These are phyloP conservation scores for Candida alai DNA, from an alignment of 805 yeast genomes.

Conservation along the genomic window DNA sequence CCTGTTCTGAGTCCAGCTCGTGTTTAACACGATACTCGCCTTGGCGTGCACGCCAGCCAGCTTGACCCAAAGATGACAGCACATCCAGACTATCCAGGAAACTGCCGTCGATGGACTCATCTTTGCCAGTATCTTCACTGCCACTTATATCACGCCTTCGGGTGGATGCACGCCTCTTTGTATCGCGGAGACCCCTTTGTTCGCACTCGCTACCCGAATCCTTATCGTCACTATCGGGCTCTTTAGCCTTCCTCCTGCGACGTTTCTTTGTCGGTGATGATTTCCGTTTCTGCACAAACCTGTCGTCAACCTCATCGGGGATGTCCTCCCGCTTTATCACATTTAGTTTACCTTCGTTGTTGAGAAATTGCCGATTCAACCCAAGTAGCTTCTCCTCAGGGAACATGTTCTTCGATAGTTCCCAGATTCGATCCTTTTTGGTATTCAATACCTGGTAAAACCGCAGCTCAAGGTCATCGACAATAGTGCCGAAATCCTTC, in stretches of 20 bases:
- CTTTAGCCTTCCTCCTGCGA: conserved; percentile 1
- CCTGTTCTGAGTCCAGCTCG: too few relatives aligned
- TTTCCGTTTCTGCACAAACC: conserved; percentile 14
- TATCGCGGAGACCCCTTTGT: too few relatives aligned
- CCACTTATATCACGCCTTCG: too few relatives aligned
- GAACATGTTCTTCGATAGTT: conserved; percentile 13
- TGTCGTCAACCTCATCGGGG: conserved; percentile 17
- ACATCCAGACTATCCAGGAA: too few relatives aligned
- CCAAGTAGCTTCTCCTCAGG: conserved; percentile 9
- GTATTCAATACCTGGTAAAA: conserved; percentile 25
- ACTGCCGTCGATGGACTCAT: too few relatives aligned
- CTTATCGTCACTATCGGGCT: background rate
- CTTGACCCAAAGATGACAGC: too few relatives aligned
- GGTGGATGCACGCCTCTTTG: too few relatives aligned
- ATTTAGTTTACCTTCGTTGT: conserved; percentile 15
- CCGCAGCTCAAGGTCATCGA: conserved; percentile 22
- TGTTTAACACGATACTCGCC: too few relatives aligned
- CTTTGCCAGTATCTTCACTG: background rate
- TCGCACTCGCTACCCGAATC: background rate
- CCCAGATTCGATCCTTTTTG: conserved; percentile 29
- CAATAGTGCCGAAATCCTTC: conserved; percentile 13
- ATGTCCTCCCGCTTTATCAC: conserved; percentile 16
- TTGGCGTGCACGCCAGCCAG: too few relatives aligned
- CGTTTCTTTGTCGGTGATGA: conserved; percentile 3
- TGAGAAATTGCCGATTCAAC: conserved; percentile 16